A percentile compares a stretch with the other conserved stretches of the same genome.
These are phyloP conservation scores for Trichoderma asperellum DNA, from an alignment of 2,329 filamentous ascomycete genomes.

Conservation along the genomic window DNA sequence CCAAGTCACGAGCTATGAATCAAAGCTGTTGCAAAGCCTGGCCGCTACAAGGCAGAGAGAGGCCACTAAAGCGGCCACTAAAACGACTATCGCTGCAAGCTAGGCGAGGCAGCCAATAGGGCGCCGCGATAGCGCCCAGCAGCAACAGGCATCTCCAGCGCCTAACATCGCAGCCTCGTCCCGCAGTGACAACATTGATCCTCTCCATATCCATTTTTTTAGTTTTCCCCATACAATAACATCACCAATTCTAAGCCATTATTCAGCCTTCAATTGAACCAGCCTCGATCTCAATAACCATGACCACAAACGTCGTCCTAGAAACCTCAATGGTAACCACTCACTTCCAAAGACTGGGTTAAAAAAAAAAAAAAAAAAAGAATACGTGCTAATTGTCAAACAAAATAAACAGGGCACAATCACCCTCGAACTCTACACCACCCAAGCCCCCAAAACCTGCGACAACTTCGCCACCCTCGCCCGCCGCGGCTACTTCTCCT, in stretches of 20 bases:
- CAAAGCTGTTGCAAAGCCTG: background rate
- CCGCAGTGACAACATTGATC: slow-evolving; percentile 15
- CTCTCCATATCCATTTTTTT: background rate
- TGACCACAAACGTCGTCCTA: slow-evolving; percentile 78
- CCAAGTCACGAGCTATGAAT: background rate
- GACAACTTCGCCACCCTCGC: slow-evolving; percentile 84
- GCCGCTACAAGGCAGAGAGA: background rate
- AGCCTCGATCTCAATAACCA: slow-evolving; percentile 40
- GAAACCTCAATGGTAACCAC: slow-evolving; percentile 80
- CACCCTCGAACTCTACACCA: slow-evolving; percentile 84
- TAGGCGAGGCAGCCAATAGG: slow-evolving; percentile 25
- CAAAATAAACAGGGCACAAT: slow-evolving; percentile 69
- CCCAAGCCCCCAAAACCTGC: slow-evolving; percentile 88
- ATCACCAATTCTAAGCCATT: background rate
- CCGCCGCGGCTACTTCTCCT: slow-evolving; percentile 84
- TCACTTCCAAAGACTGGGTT: background rate
- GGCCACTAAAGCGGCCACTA: background rate
- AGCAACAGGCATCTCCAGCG: background rate
- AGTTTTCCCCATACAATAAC: background rate
- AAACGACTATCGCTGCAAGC: slow-evolving; percentile 11
- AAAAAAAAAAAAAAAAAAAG: background rate
- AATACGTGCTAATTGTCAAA: background rate
- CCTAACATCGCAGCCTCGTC: slow-evolving; percentile 29
- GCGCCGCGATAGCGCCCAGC: slow-evolving; percentile 1
- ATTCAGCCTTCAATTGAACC: background rate